Evolutionary conservation across 805 yeast species (phyloP), one percentile per base, ranked within the genome.

Genomic region (Candida taoyuanica): DNA sequence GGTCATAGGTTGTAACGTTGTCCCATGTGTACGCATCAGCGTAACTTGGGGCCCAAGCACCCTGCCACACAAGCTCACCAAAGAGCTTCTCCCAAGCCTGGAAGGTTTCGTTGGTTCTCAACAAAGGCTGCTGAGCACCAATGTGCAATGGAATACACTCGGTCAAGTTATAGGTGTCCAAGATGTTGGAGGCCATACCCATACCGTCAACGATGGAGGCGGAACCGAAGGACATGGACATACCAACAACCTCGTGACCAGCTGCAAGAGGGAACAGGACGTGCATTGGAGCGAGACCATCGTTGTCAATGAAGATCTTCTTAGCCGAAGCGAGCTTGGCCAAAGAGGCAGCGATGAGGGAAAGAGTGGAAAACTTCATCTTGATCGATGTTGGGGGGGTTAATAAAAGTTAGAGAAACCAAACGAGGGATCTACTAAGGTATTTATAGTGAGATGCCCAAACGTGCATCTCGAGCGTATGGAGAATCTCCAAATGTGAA

Each of bases 1-100:
- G 50, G 38, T 57, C 43, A 47, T 60, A 39, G 42, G 60, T 59
- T 7, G 56, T 52, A 35, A 62, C 38, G 33, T 63, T 58, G 31
- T 51, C 58, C 62, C 63, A 59, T 29, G 48, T 41, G 50, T 60
- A 64, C 3, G 50, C 5, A 40, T 65, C 67, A 17, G 32, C 52
- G 39, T 67, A 66, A 25, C 25, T 35, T 13, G 60, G 50, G 20
- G 59, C 56, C 49, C 52, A 65, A 15, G 63, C 70, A 42, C 71
- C 70, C 50, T 66, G 62, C 71, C 72, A 66, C 9, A 62, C 66
- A 5, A 65, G 53, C 13, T 51, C 58, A 21, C 71, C 72, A 39
- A 58, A 65, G 21, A 66, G 47, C 7, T 47, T 41, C 50, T 63
- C 62, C 67, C 69, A 65, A 7, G 47, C 35, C 28, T 64, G 63